Conservation (phyloP, 441 rosid genomes). For the Populus hybrid region DNA sequence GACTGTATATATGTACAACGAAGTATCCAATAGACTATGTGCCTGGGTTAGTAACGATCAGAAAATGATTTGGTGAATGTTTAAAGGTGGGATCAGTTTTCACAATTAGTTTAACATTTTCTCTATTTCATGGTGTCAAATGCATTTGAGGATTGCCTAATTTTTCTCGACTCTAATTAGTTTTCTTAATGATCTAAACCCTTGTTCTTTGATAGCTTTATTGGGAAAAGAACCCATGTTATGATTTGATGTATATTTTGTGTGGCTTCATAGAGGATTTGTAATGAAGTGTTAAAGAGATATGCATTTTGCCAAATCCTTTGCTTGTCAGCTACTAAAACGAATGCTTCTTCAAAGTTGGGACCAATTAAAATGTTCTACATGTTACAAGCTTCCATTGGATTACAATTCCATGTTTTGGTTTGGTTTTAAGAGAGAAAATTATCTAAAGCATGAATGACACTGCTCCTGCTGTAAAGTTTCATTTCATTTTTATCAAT, state of each 20-base stretch:
- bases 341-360: not conserved
- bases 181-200: not conserved
- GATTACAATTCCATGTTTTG: not conserved
- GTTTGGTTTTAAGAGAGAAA: not conserved
- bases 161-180: not conserved
- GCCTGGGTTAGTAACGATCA: not conserved
- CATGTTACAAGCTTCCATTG: not conserved
- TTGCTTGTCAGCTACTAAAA: not conserved
- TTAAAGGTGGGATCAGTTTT: not conserved
- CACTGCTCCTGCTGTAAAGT: not conserved
- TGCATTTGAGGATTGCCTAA: not conserved
- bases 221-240: not conserved
- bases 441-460: not conserved
- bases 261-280: not conserved
- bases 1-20: not conserved
- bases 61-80: not conserved
- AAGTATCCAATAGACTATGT: not conserved
- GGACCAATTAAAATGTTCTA: not conserved
- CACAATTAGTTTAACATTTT: not conserved
- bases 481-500: not conserved
- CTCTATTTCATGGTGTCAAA: not conserved
- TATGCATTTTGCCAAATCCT: not conserved
- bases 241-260: not conserved
- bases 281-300: not conserved
- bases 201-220: not conserved